Evolutionary conservation across 306 rosid genomes (phyloP), one percentile per base, ranked within the genome.

Genomic region (Adenanthera pavonina): DNA sequence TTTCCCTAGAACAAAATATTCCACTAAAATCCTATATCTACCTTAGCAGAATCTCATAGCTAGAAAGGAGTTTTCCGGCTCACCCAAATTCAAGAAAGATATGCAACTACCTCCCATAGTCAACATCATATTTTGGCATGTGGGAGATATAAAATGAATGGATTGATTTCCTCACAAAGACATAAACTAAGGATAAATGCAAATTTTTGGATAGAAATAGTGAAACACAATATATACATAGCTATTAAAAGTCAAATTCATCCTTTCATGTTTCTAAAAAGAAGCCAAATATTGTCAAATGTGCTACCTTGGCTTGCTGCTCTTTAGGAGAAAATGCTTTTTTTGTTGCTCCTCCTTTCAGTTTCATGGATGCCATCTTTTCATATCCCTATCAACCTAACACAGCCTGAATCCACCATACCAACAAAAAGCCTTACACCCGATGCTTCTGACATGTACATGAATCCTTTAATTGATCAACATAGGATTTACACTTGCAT

Each of bases 301-400:
- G 59, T 19, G 19, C 0, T 84, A 76, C 97, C 97, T 86, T 90
- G 65, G 67, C 74, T 69, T 83, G 88, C 84, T 89, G 82, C 85
- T 90, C 94, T 78, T 86, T 84, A 12, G 84, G 65, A 59, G 91
- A 83, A 69, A 81, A 53, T 11, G 43, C 60, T 79, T 86, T 87
- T 81, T 89, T 94, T 8, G 67, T 40, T 43, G 59, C 36, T 54
- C 81, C 75, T 54, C 78, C 86, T 38, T 77, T 85, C 20, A 70
- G 40, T 88, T 46, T 85, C 84, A 59, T 90, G 62, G 81, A 82
- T 20, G 97, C 73, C 88, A 87, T 81, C 83, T 54, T 85, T 80
- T 20, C 47, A 82, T 78, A 84, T 78, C 68, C 47, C 14, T 61
- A 72, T 9, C 60, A 51, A 52, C 14, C 71, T 66, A 75, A 73